Evolutionary conservation across 2,329 filamentous ascomycete genomes (phyloP).

Genomic region (Graphiopsis chlorocephala): DNA sequence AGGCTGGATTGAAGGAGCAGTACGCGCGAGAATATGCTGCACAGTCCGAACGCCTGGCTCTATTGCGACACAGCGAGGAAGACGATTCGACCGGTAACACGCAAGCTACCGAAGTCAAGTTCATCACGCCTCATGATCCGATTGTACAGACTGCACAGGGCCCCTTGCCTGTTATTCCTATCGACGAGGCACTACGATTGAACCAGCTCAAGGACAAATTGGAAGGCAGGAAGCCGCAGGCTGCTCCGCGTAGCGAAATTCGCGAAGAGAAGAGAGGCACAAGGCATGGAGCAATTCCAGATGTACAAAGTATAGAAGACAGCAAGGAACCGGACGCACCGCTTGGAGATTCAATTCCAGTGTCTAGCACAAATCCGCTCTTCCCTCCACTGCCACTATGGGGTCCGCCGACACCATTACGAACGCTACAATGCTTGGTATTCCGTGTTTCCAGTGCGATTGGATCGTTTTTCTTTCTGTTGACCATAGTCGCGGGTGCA

Average conservation of each 20-base stretch:
- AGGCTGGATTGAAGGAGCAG: not conserved
- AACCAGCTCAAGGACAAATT: conserved; percentile 60
- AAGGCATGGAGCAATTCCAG: conserved; percentile 35
- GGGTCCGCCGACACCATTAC: conserved; percentile 66
- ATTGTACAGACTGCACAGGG: conserved; percentile 68
- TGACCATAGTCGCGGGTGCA: conserved; percentile 71
- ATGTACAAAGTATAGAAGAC: conserved; percentile 32
- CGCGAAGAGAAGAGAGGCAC: conserved; percentile 44
- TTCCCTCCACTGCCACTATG: conserved; percentile 85
- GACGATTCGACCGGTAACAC: conserved; percentile 45
- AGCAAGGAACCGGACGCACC: conserved; percentile 44
- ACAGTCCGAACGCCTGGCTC: conserved; percentile 54
- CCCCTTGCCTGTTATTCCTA: conserved; percentile 64
- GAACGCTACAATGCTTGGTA: conserved; percentile 62
- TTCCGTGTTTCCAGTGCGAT: conserved; percentile 70
- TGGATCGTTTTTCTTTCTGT: conserved; percentile 73
- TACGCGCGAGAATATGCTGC: conserved; percentile 51
- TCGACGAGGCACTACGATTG: conserved; percentile 68
- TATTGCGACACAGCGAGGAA: conserved; percentile 41
- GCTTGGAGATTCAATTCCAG: conserved; percentile 50
- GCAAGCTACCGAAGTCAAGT: conserved; percentile 59
- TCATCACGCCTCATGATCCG: conserved; percentile 66
- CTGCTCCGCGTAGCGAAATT: conserved; percentile 32
- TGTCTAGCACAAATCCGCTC: conserved; percentile 70
- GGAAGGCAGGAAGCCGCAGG: conserved; percentile 37